Base-by-base conservation (phyloP, 768 basidiomycete species). In the Leccinum arenicola region DNA sequence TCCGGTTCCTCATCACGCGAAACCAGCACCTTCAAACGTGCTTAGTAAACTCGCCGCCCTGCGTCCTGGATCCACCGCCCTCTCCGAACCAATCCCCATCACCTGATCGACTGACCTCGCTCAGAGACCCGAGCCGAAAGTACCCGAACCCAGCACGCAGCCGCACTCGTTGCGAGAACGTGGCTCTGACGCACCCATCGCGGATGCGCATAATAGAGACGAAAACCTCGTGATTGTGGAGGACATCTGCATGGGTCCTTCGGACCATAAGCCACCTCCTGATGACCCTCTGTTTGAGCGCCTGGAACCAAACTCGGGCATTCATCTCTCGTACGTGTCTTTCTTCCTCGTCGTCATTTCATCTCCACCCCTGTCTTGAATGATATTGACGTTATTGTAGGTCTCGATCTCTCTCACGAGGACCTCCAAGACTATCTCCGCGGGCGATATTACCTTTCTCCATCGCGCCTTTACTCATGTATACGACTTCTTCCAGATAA, bases 261-360 rank as follows among this genome's bases (percentile, higher is more conserved):
- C 78, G 52, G 86, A 94, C 40, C 89, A 92, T 70, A 83, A 76
- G 14, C 77, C 90, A 15, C 83, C 85, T 0, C 75, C 77, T 35
- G 88, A 90, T 21, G 94, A 95, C 68, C 89, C 90, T 0, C 66
- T 76, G 15, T 99, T 95, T 67, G 78, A 88, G 61, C 82, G 76
- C 52, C 70, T 95, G 5, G 97, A 99, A 70, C 97, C 97, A 1
- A 91, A 97, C 74, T 95, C 94, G 29, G 84, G 88, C 6, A 96
- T 98, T 52, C 81, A 87, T 53, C 79, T 99, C 25, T 79, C 74
- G 95, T 97, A 68, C 58, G 91, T 43, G 10, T 43, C n/a, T 43
- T 38, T 43, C 10, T 82, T 23, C 14, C 10, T 51, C 15, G 25
- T 21, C 25, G 54, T 52, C 31, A 17, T 54, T 63, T 45, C 59